A percentile compares a stretch with the other conserved stretches of the same genome.
These are phyloP conservation scores for Pisolithus microcarpus DNA, from an alignment of 768 basidiomycete species.

Conservation along the genomic window DNA sequence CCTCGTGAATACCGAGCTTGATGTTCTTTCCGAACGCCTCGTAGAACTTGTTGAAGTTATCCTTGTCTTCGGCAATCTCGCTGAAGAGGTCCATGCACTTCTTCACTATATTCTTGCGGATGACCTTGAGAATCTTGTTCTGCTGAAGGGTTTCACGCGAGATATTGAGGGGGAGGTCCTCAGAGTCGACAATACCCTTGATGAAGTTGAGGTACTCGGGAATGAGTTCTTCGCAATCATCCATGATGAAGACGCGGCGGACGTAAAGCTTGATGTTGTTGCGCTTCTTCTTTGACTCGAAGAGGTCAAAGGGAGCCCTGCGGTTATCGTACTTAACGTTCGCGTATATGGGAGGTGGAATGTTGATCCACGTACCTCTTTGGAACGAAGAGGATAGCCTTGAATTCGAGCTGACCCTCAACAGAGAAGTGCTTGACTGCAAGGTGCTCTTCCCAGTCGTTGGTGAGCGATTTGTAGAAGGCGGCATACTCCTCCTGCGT, in stretches of 20 bases:
- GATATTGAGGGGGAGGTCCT: slow-evolving; percentile 99
- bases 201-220: slow-evolving; percentile 99
- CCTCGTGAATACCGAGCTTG: slow-evolving; percentile 99
- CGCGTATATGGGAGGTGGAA: neutral
- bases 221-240: slow-evolving; percentile 98
- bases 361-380: slow-evolving; percentile 60
- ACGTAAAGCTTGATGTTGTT: slow-evolving; percentile 99
- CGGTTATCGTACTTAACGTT: slow-evolving; percentile 1
- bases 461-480: slow-evolving; percentile 99
- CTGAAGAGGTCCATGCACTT: slow-evolving; percentile 91
- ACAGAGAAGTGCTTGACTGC: slow-evolving; percentile 99
- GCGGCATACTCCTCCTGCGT: slow-evolving; percentile 85
- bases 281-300: slow-evolving; percentile 99
- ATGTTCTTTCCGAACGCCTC: slow-evolving; percentile 99
- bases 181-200: slow-evolving; percentile 99
- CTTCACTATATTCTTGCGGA: slow-evolving; percentile 99
- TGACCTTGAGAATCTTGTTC: slow-evolving; percentile 99
- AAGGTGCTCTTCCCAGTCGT: slow-evolving; percentile 99
- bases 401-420: slow-evolving; percentile 99
- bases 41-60: slow-evolving; percentile 96
- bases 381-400: slow-evolving; percentile 96
- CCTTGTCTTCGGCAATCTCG: slow-evolving; percentile 99
- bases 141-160: slow-evolving; percentile 99
- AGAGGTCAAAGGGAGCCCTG: slow-evolving; percentile 97
- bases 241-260: slow-evolving; percentile 99